phyloP scores from a whole-genome alignment of 2,329 filamentous ascomycete species.

The Fusarium solani-melongenae region DNA sequence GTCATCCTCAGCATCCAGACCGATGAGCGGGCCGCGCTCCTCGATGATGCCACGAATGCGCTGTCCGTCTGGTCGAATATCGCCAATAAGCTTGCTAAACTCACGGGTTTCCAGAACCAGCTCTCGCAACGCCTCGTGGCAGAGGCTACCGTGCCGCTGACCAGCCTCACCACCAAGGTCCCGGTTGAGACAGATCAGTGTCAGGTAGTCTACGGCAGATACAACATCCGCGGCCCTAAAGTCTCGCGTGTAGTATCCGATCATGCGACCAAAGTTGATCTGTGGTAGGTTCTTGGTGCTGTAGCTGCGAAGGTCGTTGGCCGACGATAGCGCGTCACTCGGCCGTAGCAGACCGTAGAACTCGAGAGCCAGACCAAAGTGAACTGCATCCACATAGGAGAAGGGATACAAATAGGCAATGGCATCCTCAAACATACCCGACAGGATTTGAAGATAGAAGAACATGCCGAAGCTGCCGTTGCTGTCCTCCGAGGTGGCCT shows the following conservation, averaged over 20 bases:
- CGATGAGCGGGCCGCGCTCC: slow-evolving; percentile 83
- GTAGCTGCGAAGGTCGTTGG: slow-evolving; percentile 75
- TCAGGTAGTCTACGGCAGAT: slow-evolving; percentile 92
- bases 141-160: slow-evolving; percentile 81
- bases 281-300: slow-evolving; percentile 79
- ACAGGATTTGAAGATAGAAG: slow-evolving; percentile 91
- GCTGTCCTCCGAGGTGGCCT: slow-evolving; percentile 78
- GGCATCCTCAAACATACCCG: slow-evolving; percentile 94
- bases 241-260: slow-evolving; percentile 95
- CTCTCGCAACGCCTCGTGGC: slow-evolving; percentile 92
- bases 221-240: slow-evolving; percentile 92
- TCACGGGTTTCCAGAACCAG: slow-evolving; percentile 96
- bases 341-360: slow-evolving; percentile 92
- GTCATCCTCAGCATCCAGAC: slow-evolving; percentile 80
- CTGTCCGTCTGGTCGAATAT: slow-evolving; percentile 86
- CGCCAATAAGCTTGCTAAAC: slow-evolving; percentile 92
- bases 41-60: slow-evolving; percentile 90
- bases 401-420: slow-evolving; percentile 91
- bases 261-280: slow-evolving; percentile 92
- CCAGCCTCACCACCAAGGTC: slow-evolving; percentile 82
- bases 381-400: slow-evolving; percentile 91
- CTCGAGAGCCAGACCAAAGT: slow-evolving; percentile 89
- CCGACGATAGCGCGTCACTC: slow-evolving; percentile 79
- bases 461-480: slow-evolving; percentile 87
- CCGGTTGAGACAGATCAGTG: slow-evolving; percentile 89